Conservation (phyloP, 2,329 filamentous ascomycete genomes). For the Cladophialophora immunda region DNA sequence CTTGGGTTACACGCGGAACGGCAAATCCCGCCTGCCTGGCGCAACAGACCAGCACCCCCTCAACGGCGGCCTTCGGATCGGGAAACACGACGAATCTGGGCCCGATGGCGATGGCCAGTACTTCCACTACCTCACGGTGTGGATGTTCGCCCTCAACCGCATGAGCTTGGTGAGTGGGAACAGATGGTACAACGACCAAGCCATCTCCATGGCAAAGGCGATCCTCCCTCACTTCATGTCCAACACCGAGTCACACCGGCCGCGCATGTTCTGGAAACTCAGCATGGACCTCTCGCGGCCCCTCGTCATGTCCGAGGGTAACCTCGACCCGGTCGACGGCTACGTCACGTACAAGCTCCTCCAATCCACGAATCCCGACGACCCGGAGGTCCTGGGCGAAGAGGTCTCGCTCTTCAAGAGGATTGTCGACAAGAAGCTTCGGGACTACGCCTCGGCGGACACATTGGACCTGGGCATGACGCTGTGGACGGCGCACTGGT, state of each 20-base stretch:
- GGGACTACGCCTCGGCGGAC: constrained; percentile 58
- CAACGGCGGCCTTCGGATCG: constrained; percentile 65
- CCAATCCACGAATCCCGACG: constrained; percentile 47
- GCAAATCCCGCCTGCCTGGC: constrained; percentile 55
- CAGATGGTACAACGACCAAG: constrained; percentile 59
- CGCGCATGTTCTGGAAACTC: constrained; percentile 66
- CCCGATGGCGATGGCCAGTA: constrained; percentile 68
- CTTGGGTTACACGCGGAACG: constrained; percentile 63
- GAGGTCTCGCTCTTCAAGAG: constrained; percentile 64
- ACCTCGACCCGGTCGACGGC: constrained; percentile 65
- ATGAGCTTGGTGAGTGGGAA: constrained; percentile 59
- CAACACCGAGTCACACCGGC: constrained; percentile 45
- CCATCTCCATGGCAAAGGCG: constrained; percentile 61
- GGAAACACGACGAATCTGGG: constrained; percentile 60
- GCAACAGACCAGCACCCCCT: constrained; percentile 63
- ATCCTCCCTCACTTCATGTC: constrained; percentile 64
- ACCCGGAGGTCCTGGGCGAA: constrained; percentile 48
- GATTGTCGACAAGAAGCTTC: constrained; percentile 57
- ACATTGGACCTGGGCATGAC: constrained; percentile 68
- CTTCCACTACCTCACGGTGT: constrained; percentile 68
- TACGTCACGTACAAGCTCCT: constrained; percentile 61
- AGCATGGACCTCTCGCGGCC: constrained; percentile 57
- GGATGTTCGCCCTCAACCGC: constrained; percentile 70
- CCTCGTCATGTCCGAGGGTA: constrained; percentile 62
- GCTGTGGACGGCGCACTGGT: constrained; percentile 65